Conservation (phyloP, 1,284 basidiomycete genomes). For the Malassezia restricta region DNA sequence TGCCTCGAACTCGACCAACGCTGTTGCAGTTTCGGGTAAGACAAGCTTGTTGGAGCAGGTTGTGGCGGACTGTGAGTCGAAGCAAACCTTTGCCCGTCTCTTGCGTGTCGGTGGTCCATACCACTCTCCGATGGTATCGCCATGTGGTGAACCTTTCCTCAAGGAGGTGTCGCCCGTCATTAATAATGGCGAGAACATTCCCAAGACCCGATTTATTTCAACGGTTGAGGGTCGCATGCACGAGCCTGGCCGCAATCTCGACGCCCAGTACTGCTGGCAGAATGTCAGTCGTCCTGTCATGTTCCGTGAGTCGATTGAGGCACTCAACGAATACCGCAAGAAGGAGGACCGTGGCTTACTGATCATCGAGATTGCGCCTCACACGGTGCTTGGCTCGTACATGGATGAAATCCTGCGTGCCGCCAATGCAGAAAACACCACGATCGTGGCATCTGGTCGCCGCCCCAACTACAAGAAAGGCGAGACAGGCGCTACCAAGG, state of each 20-base stretch:
- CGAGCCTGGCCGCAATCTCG: slow-evolving; percentile 5
- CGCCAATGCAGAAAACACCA: slow-evolving; percentile 10
- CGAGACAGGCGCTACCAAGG: slow-evolving; percentile 13
- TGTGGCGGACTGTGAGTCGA: slow-evolving; percentile 11
- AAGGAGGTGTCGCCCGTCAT: slow-evolving; percentile 15
- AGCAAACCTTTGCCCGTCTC: slow-evolving; percentile 13
- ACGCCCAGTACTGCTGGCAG: slow-evolving; percentile 19
- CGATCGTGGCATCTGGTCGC: slow-evolving; percentile 12
- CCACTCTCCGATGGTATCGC: slow-evolving; percentile 17
- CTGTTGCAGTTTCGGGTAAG: slow-evolving; percentile 14
- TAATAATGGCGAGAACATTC: slow-evolving; percentile 11
- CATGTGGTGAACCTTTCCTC: slow-evolving; percentile 15
- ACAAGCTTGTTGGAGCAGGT: slow-evolving; percentile 9
- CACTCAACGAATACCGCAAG: slow-evolving; percentile 10
- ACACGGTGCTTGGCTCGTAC: slow-evolving; percentile 18
- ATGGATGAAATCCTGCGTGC: slow-evolving; percentile 14
- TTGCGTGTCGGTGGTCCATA: slow-evolving; percentile 17
- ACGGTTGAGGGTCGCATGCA: slow-evolving; percentile 14
- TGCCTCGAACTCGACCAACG: slow-evolving; percentile 14
- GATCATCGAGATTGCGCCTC: slow-evolving; percentile 17
- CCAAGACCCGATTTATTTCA: slow-evolving; percentile 15
- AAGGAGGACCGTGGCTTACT: slow-evolving; percentile 15
- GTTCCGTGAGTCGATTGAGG: slow-evolving; percentile 18
- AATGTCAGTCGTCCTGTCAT: slow-evolving; percentile 16
- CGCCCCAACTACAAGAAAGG: slow-evolving; percentile 17